phyloP scores from a whole-genome alignment of 306 rosid genomes.

The Luffa aegyptiaca region DNA sequence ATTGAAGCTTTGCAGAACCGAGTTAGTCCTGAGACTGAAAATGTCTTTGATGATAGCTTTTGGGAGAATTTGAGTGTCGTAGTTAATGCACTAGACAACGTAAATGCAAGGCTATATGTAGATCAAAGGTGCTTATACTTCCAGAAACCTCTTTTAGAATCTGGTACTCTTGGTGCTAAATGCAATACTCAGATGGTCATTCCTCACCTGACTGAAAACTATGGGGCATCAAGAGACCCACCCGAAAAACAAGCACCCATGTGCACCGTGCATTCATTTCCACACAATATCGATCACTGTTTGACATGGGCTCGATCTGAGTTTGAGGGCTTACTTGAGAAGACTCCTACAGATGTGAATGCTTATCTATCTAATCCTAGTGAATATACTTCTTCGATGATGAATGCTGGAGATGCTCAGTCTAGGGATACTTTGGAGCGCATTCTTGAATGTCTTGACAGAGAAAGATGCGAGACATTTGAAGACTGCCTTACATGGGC shows the following conservation, averaged over 20 bases:
- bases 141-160: conserved; percentile 97
- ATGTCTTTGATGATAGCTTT: conserved; percentile 58
- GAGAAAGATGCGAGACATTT: conserved; percentile 68
- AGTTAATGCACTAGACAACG: conserved; percentile 89
- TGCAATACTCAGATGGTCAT: conserved; percentile 99
- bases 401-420: conserved; percentile 94
- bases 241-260: conserved; percentile 99
- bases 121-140: conserved; percentile 95
- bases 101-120: conserved; percentile 85
- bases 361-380: conserved; percentile 67
- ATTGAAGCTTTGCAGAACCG: conserved; percentile 74
- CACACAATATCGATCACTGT: conserved; percentile 96
- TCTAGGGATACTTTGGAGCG: conserved; percentile 95
- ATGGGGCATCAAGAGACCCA: conserved; percentile 98
- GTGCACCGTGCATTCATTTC: conserved; percentile 98
- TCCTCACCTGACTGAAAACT: conserved; percentile 92
- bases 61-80: conserved; percentile 74
- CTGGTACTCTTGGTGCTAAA: conserved; percentile 96
- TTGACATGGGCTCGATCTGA: conserved; percentile 99
- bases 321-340: conserved; percentile 95
- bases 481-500: conserved; percentile 92
- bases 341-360: conserved; percentile 92
- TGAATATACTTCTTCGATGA: conserved; percentile 61
- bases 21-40: conserved; percentile 76
- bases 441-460: conserved; percentile 79